phyloP scores from a whole-genome alignment of 306 rosid species.

The Cercis canadensis region DNA sequence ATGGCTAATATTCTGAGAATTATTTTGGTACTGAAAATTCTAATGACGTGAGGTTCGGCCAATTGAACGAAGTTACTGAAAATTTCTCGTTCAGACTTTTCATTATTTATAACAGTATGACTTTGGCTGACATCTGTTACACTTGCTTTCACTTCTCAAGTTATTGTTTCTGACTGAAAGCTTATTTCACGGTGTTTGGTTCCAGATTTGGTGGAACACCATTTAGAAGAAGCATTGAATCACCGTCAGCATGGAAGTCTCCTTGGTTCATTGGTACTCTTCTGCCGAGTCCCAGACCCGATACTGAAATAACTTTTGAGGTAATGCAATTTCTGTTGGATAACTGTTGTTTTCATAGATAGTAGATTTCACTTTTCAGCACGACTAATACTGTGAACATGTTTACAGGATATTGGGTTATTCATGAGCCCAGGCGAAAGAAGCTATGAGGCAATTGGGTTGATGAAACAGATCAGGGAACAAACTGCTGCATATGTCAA shows the following conservation, averaged over 20 bases:
- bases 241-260: conserved; percentile 97
- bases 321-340: conserved; percentile 47
- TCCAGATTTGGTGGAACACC: conserved; percentile 83
- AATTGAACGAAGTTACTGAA: no score
- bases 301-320: conserved; percentile 88
- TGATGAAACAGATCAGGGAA: conserved; percentile 89
- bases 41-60: background rate
- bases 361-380: conserved; percentile 2
- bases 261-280: conserved; percentile 88
- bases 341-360: background rate
- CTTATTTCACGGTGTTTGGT: conserved; percentile 42
- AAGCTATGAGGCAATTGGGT: conserved; percentile 90
- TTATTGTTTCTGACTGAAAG: conserved; percentile 31
- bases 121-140: background rate
- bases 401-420: conserved; percentile 78
- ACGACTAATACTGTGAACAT: conserved; percentile 6
- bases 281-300: conserved; percentile 73
- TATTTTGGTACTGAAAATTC: background rate
- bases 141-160: conserved; percentile 11
- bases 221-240: conserved; percentile 85
- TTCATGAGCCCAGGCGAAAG: conserved; percentile 83
- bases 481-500: conserved; percentile 88
- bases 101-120: background rate
- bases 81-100: no score
- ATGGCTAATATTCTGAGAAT: background rate